Base-by-base conservation (phyloP, 129 eudicot genomes). In the Pulicaria dysenterica region DNA sequence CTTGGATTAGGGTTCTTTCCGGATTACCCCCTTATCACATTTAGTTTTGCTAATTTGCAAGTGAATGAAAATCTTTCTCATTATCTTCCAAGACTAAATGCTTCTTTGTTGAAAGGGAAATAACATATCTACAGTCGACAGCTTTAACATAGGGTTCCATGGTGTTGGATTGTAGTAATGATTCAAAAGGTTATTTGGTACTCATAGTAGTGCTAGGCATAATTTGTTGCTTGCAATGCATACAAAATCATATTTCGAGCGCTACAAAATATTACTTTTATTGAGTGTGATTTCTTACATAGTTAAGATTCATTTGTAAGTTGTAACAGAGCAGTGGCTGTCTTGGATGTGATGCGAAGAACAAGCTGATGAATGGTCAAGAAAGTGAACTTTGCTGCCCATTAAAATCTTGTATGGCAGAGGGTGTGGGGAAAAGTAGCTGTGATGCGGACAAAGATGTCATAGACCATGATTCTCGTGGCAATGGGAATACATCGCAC, bases 301-400 rank as follows among this genome's bases (percentile, higher is more conserved):
- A 78, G 54, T 8, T 39, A 64, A 51, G 70, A 50, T 71, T 71
- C 72, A 41, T 79, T 87, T 87, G 89, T 77, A 86, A 41, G 76
- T 87, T 87, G 89, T 77, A 86, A 87, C 96, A 92, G 98, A 77
- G 81, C 97, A 92, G 98, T 87, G 88, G 95, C 83, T 92, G 98
- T 89, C 79, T 89, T 77, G 95, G 90, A 76, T 81, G 85, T 67
- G 75, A 69, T 87, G 43, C 49, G 77, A 87, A 80, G 84, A 69
- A 70, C 85, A 80, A 82, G 57, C 76, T 79, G 75, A 75, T 47
- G 34, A 77, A 80, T 69, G 73, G 67, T 47, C 74, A 64, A 53
- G 70, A 75, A 46, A 41, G 17, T 79, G 80, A 10, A 77, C 34
- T 24, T 13, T 51, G 31, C 75, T 63, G 49, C 8, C 42, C 38